Conservation (phyloP, 495 filamentous ascomycete species). For the Penicillium goetzii region DNA sequence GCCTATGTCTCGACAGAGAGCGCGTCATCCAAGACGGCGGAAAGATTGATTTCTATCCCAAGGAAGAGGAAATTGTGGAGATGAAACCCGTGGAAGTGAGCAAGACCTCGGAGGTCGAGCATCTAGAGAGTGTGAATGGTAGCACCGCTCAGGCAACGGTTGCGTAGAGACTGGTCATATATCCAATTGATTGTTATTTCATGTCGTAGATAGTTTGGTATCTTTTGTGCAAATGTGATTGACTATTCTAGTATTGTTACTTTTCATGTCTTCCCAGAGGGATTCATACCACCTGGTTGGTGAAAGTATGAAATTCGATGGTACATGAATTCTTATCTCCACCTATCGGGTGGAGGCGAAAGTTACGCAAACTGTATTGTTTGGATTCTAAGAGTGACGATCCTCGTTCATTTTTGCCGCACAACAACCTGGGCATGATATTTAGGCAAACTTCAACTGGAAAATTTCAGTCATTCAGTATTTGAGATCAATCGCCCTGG, state of each 20-base stretch:
- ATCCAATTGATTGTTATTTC: background rate
- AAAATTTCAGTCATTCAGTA: too few species aligned
- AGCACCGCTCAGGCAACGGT: conserved; percentile 9
- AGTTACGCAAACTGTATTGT: too few species aligned
- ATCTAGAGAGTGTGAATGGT: conserved; percentile 31
- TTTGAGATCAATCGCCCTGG: too few species aligned
- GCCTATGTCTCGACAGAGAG: conserved; percentile 69
- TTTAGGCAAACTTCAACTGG: too few species aligned
- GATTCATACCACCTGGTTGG: too few species aligned
- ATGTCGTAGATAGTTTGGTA: background rate
- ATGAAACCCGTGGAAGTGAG: conserved; percentile 19
- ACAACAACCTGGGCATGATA: too few species aligned
- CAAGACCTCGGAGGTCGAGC: conserved; percentile 36
- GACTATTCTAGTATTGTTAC: background rate
- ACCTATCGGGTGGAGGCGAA: too few species aligned
- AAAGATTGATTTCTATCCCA: conserved; percentile 65
- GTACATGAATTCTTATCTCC: too few species aligned
- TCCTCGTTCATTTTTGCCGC: too few species aligned
- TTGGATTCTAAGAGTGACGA: too few species aligned
- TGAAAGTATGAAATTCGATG: too few species aligned
- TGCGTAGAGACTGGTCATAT: conserved; percentile 13
- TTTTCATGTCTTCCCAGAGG: background rate
- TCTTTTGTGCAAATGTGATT: background rate
- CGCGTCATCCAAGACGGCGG: conserved; percentile 68
- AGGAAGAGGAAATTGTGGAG: conserved; percentile 18